phyloP scores from a whole-genome alignment of 768 basidiomycete species.

The Trametes sanguinea region DNA sequence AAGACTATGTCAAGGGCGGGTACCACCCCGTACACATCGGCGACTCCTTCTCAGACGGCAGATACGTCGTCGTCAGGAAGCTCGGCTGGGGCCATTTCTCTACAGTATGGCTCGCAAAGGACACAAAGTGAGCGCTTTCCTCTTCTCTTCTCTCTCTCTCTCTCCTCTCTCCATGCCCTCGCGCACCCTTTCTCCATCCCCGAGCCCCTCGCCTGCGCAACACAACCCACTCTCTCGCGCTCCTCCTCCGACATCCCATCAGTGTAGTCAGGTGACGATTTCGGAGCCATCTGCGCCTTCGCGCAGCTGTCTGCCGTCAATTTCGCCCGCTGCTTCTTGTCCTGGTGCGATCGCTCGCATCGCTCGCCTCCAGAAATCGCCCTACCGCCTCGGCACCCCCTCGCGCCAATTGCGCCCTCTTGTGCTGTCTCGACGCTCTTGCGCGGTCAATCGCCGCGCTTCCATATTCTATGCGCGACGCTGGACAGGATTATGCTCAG shows the following conservation, averaged over 20 bases:
- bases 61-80: conserved; percentile 92
- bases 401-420: too few species aligned
- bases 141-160: conserved; percentile 4
- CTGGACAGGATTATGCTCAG: not conserved
- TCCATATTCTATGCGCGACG: not conserved
- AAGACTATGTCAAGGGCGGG: conserved; percentile 74
- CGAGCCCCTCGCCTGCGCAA: not conserved
- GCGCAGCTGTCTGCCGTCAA: not conserved
- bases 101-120: conserved; percentile 89
- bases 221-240: not conserved
- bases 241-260: conserved; percentile 4
- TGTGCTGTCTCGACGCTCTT: not conserved
- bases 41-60: conserved; percentile 81
- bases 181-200: too few species aligned
- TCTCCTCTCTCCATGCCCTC: too few species aligned
- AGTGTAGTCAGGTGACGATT: not conserved
- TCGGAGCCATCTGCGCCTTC: not conserved
- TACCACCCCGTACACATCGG: conserved; percentile 96
- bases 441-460: not conserved
- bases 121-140: conserved; percentile 63
- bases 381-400: not conserved
- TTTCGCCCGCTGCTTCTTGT: conserved; percentile 8
- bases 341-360: conserved; percentile 6
- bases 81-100: conserved; percentile 96
- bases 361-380: not conserved